phyloP scores from a whole-genome alignment of 805 yeast genomes.

The Cyberlindnera meyerae region DNA sequence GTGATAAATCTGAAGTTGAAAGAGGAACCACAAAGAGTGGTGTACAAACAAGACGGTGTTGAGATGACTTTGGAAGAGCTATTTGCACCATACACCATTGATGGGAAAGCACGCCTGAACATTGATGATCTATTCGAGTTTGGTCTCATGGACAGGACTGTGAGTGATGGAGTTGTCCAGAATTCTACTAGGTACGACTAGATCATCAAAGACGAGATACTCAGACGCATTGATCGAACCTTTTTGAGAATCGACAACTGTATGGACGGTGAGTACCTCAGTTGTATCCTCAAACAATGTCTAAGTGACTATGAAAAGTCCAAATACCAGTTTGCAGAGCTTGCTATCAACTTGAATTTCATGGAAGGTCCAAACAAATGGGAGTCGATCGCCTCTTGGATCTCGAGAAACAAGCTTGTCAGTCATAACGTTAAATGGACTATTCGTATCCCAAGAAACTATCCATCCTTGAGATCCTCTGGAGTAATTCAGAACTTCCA shows the following conservation, averaged over 20 bases:
- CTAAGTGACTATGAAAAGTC: slow-evolving; percentile 32
- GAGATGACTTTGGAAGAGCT: slow-evolving; percentile 21
- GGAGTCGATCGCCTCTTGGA: slow-evolving; percentile 32
- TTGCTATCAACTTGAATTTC: slow-evolving; percentile 31
- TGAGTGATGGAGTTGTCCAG: slow-evolving; percentile 23
- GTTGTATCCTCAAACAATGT: slow-evolving; percentile 30
- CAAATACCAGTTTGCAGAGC: slow-evolving; percentile 35
- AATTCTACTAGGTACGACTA: slow-evolving; percentile 16
- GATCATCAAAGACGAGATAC: slow-evolving; percentile 23
- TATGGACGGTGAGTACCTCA: slow-evolving; percentile 35
- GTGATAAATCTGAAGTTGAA: slow-evolving; percentile 34
- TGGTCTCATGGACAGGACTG: slow-evolving; percentile 24
- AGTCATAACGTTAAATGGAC: slow-evolving; percentile 38
- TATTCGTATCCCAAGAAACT: slow-evolving; percentile 31
- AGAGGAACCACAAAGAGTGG: slow-evolving; percentile 32
- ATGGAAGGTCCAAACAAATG: slow-evolving; percentile 22
- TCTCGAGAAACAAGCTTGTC: slow-evolving; percentile 32
- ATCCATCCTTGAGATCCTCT: slow-evolving; percentile 20
- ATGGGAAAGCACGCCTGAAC: slow-evolving; percentile 24
- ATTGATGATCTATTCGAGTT: slow-evolving; percentile 28
- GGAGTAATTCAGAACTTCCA: slow-evolving; percentile 27
- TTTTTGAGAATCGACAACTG: slow-evolving; percentile 34
- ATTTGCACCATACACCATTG: slow-evolving; percentile 27
- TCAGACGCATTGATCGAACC: slow-evolving; percentile 29
- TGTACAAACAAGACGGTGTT: slow-evolving; percentile 26